Evolutionary conservation across 257 asterid species (phyloP), one percentile per base, ranked within the genome.

Genomic region (Nicotiana knightiana): DNA sequence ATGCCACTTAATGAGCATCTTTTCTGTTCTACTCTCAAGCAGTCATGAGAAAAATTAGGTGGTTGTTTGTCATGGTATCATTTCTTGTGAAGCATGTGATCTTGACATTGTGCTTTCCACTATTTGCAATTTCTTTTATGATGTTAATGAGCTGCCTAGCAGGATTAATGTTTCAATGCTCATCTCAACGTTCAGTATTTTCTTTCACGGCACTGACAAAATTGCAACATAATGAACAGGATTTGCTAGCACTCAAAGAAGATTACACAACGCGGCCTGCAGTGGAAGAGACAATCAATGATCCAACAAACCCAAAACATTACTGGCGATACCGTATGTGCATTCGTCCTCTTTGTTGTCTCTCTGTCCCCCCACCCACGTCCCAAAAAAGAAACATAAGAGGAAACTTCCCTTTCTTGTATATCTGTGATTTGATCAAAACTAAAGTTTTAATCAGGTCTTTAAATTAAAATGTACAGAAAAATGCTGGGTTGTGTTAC

Each of bases 281-380:
- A 70, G 82, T 77, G 9, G 98, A 96, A 90, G 99, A 96, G 91
- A 96, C 99, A 3, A 94, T 96, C 84, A 96, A 96, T 59, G 97
- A 96, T 87, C 98, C 99, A 46, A 94, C 99, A 26, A 96, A 96
- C 82, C 98, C 98, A 15, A 96, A 92, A 83, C 99, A 96, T 86
- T 96, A 96, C 82, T 96, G 99, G 98, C 91, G 97, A 79, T 96
- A 86, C 61, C 90, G 99, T 96, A 89, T 32, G 93, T 88, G 39
- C 85, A 79, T 33, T 12, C 77, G 76, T 86, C 35, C 46, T 37
- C 51, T 32, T 65, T 3, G 18, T 73, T 55, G 58, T 73, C 51
- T 58, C 62, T 77, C 67, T 30, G 62, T 18, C 24, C 15, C 67
- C 43, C 62, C 21, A 26, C 79, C 79, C 12, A 5, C 59, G 15